phyloP scores from a whole-genome alignment of 2,329 filamentous ascomycete species.

The Chaetomiaceae sp. region DNA sequence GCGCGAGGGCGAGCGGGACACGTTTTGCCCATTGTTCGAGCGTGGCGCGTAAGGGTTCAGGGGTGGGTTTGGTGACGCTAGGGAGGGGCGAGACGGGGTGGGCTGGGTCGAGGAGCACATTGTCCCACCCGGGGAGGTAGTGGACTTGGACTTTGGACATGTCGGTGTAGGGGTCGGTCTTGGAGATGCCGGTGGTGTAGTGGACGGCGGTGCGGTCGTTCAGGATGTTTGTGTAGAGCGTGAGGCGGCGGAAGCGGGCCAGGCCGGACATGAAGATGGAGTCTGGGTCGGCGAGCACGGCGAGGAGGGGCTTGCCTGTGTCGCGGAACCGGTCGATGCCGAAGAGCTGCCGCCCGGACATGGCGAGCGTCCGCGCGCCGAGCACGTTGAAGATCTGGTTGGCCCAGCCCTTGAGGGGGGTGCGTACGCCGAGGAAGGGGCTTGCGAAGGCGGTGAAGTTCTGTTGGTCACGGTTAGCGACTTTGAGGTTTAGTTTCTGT shows the following conservation, averaged over 20 bases:
- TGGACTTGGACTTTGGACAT: slow-evolving; percentile 62
- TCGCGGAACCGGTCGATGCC: slow-evolving; percentile 78
- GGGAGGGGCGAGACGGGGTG: slow-evolving; percentile 43
- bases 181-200: slow-evolving; percentile 75
- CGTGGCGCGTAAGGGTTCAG: slow-evolving; percentile 15
- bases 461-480: slow-evolving; percentile 32
- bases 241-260: slow-evolving; percentile 66
- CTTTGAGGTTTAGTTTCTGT: no score
- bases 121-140: slow-evolving; percentile 66
- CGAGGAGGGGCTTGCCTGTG: slow-evolving; percentile 72
- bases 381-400: slow-evolving; percentile 75
- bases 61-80: not conserved
- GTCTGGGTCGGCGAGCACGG: slow-evolving; percentile 72
- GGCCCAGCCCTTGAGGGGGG: slow-evolving; percentile 59
- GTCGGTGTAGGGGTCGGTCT: slow-evolving; percentile 70
- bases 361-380: slow-evolving; percentile 72
- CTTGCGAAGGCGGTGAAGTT: slow-evolving; percentile 93
- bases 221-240: slow-evolving; percentile 77
- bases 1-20: slow-evolving; percentile 57
- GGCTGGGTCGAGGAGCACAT: slow-evolving; percentile 66
- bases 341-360: slow-evolving; percentile 82
- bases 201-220: slow-evolving; percentile 79
- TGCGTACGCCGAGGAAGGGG: slow-evolving; percentile 71
- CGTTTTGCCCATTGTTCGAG: slow-evolving; percentile 38
- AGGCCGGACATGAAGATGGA: slow-evolving; percentile 83